phyloP scores from a whole-genome alignment of 306 rosid genomes.

The Parietaria judaica region DNA sequence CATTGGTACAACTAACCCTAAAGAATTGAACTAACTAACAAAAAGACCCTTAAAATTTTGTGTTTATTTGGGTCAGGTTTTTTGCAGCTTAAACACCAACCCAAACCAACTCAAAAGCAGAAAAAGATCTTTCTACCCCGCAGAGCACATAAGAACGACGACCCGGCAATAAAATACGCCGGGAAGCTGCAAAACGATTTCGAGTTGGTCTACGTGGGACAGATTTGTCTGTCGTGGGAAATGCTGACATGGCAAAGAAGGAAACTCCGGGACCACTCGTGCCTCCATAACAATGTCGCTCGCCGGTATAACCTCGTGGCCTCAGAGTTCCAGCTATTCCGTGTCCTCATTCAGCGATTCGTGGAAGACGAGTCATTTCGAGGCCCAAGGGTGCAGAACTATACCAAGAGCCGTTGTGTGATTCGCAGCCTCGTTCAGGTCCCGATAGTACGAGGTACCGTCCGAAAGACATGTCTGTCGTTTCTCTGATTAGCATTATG shows the following conservation, averaged over 20 bases:
- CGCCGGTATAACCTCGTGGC: constrained; percentile 56
- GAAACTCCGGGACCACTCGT: constrained; percentile 37
- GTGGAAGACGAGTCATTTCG: constrained; percentile 72
- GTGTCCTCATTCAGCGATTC: constrained; percentile 69
- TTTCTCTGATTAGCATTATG: too few relatives aligned
- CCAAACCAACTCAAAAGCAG: constrained; percentile 33
- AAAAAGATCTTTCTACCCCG: constrained; percentile 46
- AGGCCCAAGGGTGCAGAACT: constrained; percentile 65
- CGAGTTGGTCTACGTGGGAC: constrained; percentile 85
- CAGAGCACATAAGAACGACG: constrained; percentile 34
- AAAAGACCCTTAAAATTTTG: neutral
- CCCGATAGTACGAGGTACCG: constrained; percentile 61
- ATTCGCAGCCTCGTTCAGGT: constrained; percentile 67
- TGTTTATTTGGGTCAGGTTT: constrained; percentile 38
- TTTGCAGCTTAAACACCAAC: constrained; percentile 55
- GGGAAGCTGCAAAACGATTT: constrained; percentile 53
- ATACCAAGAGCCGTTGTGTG: constrained; percentile 51
- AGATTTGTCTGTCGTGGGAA: constrained; percentile 94
- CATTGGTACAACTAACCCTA: too few relatives aligned
- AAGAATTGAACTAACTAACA: neutral
- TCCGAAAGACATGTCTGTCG: neutral
- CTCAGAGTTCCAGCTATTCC: constrained; percentile 75
- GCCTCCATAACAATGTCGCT: constrained; percentile 50
- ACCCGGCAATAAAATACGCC: constrained; percentile 40
- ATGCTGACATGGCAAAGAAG: constrained; percentile 70